phyloP scores from a whole-genome alignment of 148 eudicot species.

The Pharnaceum exiguum region DNA sequence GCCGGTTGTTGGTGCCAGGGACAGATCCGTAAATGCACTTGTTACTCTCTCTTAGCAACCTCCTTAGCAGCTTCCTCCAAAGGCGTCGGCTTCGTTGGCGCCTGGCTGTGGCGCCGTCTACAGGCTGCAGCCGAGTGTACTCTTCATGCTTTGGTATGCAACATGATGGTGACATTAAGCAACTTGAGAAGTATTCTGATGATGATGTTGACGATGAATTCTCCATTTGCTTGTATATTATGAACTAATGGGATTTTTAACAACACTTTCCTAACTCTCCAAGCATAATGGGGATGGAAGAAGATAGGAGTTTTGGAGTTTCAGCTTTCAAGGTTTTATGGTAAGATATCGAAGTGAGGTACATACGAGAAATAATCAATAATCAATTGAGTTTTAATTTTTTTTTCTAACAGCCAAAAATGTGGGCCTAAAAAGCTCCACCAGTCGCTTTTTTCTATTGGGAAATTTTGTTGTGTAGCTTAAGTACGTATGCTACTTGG shows the following conservation, averaged over 20 bases:
- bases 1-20: background rate
- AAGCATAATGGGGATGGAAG: background rate
- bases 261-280: background rate
- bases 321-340: background rate
- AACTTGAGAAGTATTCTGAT: constrained; percentile 44
- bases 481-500: too few relatives aligned
- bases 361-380: background rate
- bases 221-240: constrained; percentile 4
- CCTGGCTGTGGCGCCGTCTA: background rate
- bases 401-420: background rate
- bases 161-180: constrained; percentile 61
- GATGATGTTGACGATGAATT: too few relatives aligned
- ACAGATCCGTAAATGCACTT: constrained; percentile 34
- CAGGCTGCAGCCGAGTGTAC: constrained; percentile 40
- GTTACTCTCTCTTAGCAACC: constrained; percentile 40
- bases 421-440: constrained; percentile 19
- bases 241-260: background rate
- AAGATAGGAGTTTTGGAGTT: background rate
- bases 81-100: constrained; percentile 30
- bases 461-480: too few relatives aligned
- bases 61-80: constrained; percentile 50
- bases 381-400: background rate
- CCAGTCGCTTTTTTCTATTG: constrained; percentile 1
- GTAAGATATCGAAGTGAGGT: background rate
- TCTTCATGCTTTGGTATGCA: constrained; percentile 56